Evolutionary conservation across 2,329 filamentous ascomycete species (phyloP).

Genomic region (Drechslerella coelobrocha): DNA sequence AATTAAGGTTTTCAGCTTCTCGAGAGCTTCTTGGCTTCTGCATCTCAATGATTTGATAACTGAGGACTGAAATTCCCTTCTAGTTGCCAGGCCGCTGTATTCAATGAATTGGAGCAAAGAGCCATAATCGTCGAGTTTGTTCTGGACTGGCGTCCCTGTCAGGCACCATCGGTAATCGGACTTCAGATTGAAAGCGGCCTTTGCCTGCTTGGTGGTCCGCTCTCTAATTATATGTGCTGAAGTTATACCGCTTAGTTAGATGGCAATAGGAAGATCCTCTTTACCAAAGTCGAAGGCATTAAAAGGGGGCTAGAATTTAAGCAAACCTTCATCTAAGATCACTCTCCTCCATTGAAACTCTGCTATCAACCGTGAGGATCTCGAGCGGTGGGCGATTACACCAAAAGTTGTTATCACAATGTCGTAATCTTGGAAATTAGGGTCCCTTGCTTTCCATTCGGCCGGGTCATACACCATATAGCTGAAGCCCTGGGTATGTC

Average conservation of each 20-base stretch:
- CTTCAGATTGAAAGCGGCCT: slow-evolving; percentile 52
- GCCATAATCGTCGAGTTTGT: slow-evolving; percentile 59
- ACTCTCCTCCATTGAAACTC: slow-evolving; percentile 56
- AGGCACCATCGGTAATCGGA: slow-evolving; percentile 58
- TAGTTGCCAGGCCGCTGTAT: slow-evolving; percentile 53
- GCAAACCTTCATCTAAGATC: slow-evolving; percentile 59
- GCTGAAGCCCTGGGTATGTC: slow-evolving; percentile 44
- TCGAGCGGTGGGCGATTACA: slow-evolving; percentile 53
- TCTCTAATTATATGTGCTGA: slow-evolving; percentile 59
- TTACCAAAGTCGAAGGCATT: neutral
- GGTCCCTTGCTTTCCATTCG: slow-evolving; percentile 28
- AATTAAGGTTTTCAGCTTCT: slow-evolving; percentile 54
- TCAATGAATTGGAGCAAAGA: slow-evolving; percentile 57
- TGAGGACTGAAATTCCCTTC: slow-evolving; percentile 52
- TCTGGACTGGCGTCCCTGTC: slow-evolving; percentile 60
- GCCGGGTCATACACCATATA: slow-evolving; percentile 53
- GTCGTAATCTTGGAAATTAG: slow-evolving; percentile 52
- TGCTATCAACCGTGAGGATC: slow-evolving; percentile 14
- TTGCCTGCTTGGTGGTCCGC: slow-evolving; percentile 55
- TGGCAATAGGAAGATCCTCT: neutral
- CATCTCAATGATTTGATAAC: slow-evolving; percentile 54
- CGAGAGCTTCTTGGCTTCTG: slow-evolving; percentile 40
- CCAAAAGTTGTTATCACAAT: slow-evolving; percentile 56
- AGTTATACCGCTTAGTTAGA: neutral
- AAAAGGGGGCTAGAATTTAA: neutral